These are phyloP conservation scores for Crucibulum laeve DNA, from an alignment of 768 basidiomycete species.

Conservation along the genomic window DNA sequence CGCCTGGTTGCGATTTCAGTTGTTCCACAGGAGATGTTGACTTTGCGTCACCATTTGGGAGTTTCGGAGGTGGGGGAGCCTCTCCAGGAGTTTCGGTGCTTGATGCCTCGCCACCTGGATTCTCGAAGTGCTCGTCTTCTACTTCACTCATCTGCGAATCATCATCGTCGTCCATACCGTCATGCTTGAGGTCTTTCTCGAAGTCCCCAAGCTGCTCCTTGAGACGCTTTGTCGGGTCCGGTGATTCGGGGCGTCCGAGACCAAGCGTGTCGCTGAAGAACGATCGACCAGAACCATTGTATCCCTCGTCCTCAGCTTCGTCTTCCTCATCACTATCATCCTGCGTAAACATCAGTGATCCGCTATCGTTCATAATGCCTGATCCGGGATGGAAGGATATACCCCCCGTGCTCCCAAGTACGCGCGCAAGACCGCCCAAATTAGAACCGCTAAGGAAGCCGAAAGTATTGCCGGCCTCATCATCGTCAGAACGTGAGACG, in stretches of 20 bases:
- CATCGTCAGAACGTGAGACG: conserved; percentile 18
- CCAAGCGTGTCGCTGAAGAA: conserved; percentile 49
- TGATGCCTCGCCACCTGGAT: conserved; percentile 16
- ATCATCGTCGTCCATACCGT: conserved; percentile 34
- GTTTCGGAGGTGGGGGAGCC: conserved; percentile 41
- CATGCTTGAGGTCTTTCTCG: conserved; percentile 41
- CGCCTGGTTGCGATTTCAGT: conserved; percentile 42
- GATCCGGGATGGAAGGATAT: conserved; percentile 61
- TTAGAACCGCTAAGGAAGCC: conserved; percentile 29
- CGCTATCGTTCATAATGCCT: conserved; percentile 44
- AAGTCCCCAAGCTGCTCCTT: conserved; percentile 62
- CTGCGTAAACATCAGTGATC: conserved; percentile 58
- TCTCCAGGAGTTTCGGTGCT: conserved; percentile 31
- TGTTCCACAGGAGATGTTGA: conserved; percentile 38
- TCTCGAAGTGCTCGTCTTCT: conserved; percentile 8
- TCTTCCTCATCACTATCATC: conserved; percentile 65
- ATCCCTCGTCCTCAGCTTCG: conserved; percentile 43
- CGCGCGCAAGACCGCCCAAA: conserved; percentile 47
- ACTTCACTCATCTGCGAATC: conserved; percentile 25
- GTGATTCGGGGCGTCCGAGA: conserved; percentile 34
- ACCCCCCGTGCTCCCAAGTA: conserved; percentile 53
- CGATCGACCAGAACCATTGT: conserved; percentile 30
- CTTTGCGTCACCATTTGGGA: conserved; percentile 41
- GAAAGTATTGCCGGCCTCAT: conserved; percentile 20
- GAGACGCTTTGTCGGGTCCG: conserved; percentile 52